These are phyloP conservation scores for Klebsormidium nitens DNA, from an alignment of 139 green algal genomes.

Conservation along the genomic window DNA sequence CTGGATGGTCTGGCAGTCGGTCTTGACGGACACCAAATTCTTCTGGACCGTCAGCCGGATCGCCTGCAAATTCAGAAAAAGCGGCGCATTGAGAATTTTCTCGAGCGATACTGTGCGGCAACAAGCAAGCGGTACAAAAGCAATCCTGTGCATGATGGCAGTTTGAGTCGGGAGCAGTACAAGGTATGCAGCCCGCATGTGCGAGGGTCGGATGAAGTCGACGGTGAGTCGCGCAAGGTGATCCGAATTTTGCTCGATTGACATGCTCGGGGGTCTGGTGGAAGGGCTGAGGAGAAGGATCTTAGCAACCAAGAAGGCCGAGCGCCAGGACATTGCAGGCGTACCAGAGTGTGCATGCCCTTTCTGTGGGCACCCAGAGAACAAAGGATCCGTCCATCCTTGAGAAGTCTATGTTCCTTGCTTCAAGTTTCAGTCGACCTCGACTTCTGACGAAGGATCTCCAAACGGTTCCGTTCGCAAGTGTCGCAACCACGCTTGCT, in stretches of 20 bases:
- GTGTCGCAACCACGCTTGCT: too few species aligned
- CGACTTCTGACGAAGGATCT: too few species aligned
- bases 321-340: too few species aligned
- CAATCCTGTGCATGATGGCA: background rate
- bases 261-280: too few species aligned
- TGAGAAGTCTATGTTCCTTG: background rate
- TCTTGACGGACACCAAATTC: conserved; percentile 53
- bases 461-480: too few species aligned
- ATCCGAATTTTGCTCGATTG: background rate
- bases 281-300: too few species aligned
- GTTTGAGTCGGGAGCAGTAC: background rate
- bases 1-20: conserved; percentile 52
- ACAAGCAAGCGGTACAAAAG: background rate
- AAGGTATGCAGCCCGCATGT: background rate
- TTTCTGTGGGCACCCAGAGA: too few species aligned
- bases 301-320: too few species aligned
- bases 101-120: background rate
- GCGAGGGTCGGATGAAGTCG: background rate
- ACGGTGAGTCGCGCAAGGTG: background rate
- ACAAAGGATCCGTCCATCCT: too few species aligned
- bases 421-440: background rate
- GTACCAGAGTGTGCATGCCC: too few species aligned
- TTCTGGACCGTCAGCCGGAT: conserved; percentile 61
- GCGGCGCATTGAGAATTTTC: background rate
- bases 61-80: conserved; percentile 4